phyloP scores from a whole-genome alignment of 148 eudicot species.

The Persicaria maculosa region DNA sequence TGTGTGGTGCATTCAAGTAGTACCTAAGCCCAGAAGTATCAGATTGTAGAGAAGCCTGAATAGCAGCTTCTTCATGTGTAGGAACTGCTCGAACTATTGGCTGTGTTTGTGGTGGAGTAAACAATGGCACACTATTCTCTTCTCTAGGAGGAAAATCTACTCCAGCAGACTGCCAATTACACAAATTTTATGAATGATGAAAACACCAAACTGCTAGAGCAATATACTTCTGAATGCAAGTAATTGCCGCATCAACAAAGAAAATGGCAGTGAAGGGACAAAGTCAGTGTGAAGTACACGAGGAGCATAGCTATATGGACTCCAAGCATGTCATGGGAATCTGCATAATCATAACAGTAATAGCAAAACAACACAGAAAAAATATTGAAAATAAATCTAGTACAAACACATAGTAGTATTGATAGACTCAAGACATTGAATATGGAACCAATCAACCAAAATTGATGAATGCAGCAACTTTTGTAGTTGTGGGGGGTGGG shows the following conservation, averaged over 20 bases:
- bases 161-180: constrained; percentile 58
- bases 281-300: background rate
- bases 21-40: constrained; percentile 86
- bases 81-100: constrained; percentile 46
- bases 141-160: constrained; percentile 77
- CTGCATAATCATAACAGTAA: background rate
- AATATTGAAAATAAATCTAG: too few relatives aligned
- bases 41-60: constrained; percentile 74
- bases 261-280: background rate
- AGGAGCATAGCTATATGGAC: background rate
- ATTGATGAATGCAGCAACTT: background rate
- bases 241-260: background rate
- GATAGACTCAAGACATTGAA: background rate
- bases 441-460: too few relatives aligned
- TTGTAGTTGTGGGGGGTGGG: background rate
- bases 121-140: constrained; percentile 72
- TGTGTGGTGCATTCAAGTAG: background rate
- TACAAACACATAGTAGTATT: too few relatives aligned
- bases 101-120: constrained; percentile 90
- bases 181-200: background rate
- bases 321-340: background rate
- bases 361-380: too few relatives aligned
- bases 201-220: background rate
- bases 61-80: constrained; percentile 59
- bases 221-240: background rate